Base-by-base conservation (phyloP, 352 stramenopile species). In the Globisporangium cederbergense region DNA sequence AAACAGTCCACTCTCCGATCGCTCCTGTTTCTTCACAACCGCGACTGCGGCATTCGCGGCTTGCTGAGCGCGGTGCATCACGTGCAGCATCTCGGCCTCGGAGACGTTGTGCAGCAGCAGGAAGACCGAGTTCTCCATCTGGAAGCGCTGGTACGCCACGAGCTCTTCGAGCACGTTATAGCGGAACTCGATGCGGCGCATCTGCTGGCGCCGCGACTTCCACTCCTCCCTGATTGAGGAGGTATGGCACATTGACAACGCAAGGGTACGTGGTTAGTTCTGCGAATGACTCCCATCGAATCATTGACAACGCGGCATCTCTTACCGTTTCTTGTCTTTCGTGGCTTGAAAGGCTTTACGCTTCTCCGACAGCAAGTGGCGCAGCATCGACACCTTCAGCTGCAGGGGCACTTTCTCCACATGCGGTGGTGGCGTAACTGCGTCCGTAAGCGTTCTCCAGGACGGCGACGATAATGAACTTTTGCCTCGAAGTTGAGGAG, bases 91-190 rank as follows among this genome's bases (percentile, higher is more conserved):
- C 18, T 93, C 85, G 30, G 62, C 38, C 52, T 93, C 82, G 4
- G 75, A 77, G 47, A 93, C 68, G 60, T 70, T 79, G 32, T 83
- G 74, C 2, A 93, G 71, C 50, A 93, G 54, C 18, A 93, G 67
- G 52, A 93, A 91, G 49, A 84, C 76, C 1, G 78, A 68, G 60
- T 88, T 78, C 55, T 87, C 76, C 34, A 76, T 77, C 55, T 88
- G 71, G 30, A 93, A 81, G 10, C 71, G 76, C 57, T 91, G 81
- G 38, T 79, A 89, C 8, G 76, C 77, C 1, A 74, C 74, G 46
- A 93, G 57, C 40, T 91, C 83, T 18, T 90, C 80, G 30, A 89
- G 59, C 13, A 90, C 81, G 40, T 91, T 83, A 71, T 91, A 91
- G 34, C 77, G 73, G 38, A 90, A 86, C 36, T 83, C 82, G 14